Percentiles rank a stretch among this genome's conserved stretches.
Evolutionary conservation across 2,329 filamentous ascomycete species (phyloP).

Genomic region (Colletotrichum musae): DNA sequence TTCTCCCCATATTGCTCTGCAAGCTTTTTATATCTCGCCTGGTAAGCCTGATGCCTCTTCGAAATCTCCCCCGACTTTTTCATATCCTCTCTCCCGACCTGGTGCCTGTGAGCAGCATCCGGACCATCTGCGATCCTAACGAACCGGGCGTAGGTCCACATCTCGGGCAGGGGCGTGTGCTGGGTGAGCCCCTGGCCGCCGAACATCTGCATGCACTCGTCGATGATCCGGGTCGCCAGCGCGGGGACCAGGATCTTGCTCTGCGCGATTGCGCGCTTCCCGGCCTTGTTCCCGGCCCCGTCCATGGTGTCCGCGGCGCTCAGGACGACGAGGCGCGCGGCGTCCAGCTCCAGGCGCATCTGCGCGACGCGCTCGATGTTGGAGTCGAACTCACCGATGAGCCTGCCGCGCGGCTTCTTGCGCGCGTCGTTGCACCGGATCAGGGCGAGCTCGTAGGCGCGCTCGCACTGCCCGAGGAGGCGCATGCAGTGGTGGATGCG

Average conservation of each 20-base stretch:
- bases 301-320: slow-evolving; percentile 98
- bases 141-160: slow-evolving; percentile 88
- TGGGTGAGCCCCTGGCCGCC: slow-evolving; percentile 93
- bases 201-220: slow-evolving; percentile 93
- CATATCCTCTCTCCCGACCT: slow-evolving; percentile 86
- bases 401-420: slow-evolving; percentile 93
- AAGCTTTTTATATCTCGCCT: slow-evolving; percentile 74
- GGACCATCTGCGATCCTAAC: slow-evolving; percentile 92
- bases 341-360: slow-evolving; percentile 93
- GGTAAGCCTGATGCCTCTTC: slow-evolving; percentile 74
- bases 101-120: slow-evolving; percentile 92
- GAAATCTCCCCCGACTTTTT: slow-evolving; percentile 74
- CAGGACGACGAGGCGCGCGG: slow-evolving; percentile 88
- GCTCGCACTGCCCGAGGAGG: slow-evolving; percentile 89
- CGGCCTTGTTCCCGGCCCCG: slow-evolving; percentile 86
- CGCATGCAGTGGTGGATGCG: slow-evolving; percentile 99
- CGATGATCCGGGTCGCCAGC: slow-evolving; percentile 89
- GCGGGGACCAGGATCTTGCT: slow-evolving; percentile 93
- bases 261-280: slow-evolving; percentile 94
- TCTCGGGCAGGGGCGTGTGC: slow-evolving; percentile 91
- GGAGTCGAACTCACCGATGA: slow-evolving; percentile 89
- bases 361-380: slow-evolving; percentile 95
- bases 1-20: slow-evolving; percentile 70
- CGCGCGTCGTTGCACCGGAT: slow-evolving; percentile 91
- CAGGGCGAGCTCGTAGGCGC: slow-evolving; percentile 93